Percentiles rank a stretch among this genome's conserved stretches.
These are phyloP conservation scores for Asterophora parasitica DNA, from an alignment of 768 basidiomycete genomes.

Conservation along the genomic window DNA sequence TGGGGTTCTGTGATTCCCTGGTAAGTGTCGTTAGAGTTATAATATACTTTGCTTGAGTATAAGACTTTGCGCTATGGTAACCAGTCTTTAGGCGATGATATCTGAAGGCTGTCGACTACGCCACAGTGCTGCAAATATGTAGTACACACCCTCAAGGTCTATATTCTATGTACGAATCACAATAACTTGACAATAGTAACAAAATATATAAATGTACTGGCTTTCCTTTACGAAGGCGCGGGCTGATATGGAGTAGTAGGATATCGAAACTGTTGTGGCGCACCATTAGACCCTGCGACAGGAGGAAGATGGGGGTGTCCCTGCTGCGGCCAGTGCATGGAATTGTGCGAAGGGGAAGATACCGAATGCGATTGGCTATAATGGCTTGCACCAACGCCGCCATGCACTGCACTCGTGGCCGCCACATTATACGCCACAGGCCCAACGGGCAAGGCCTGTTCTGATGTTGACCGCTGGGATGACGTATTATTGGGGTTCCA, in stretches of 20 bases:
- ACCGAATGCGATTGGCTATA: background rate
- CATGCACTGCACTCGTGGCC: background rate
- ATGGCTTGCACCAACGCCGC: slow-evolving; percentile 17
- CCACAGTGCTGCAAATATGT: too few relatives aligned
- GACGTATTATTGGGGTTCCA: slow-evolving; percentile 19
- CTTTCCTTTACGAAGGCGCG: slow-evolving; percentile 15
- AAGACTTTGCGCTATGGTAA: too few relatives aligned
- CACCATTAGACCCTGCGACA: background rate
- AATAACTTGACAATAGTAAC: slow-evolving; percentile 12
- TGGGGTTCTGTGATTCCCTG: too few relatives aligned
- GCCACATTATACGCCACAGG: slow-evolving; percentile 3
- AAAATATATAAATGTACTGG: slow-evolving; percentile 11
- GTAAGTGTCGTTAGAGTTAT: too few relatives aligned
- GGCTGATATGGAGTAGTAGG: slow-evolving; percentile 28
- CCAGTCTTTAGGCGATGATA: too few relatives aligned
- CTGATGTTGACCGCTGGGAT: slow-evolving; percentile 13
- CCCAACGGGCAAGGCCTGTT: background rate
- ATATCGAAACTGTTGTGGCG: slow-evolving; percentile 23
- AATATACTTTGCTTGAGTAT: too few relatives aligned
- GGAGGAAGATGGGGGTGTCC: slow-evolving; percentile 19
- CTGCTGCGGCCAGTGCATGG: slow-evolving; percentile 10
- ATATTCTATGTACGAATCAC: slow-evolving; percentile 2
- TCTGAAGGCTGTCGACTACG: too few relatives aligned
- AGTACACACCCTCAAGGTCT: too few relatives aligned
- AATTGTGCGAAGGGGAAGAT: background rate